Evolutionary conservation across 331 rosid species (phyloP).

Genomic region (Prunus yedoensis): DNA sequence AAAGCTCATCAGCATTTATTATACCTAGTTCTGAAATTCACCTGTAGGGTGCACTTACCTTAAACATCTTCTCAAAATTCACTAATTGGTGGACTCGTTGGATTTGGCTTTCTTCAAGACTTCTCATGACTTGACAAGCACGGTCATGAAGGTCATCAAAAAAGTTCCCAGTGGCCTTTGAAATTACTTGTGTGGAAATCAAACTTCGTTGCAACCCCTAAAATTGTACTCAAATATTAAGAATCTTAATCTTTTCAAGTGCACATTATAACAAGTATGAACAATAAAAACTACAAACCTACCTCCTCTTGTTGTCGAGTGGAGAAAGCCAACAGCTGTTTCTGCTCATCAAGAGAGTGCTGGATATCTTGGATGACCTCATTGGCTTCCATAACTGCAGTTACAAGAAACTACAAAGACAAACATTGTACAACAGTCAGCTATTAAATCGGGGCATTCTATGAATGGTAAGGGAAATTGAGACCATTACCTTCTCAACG

Average conservation of each 20-base stretch:
- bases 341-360: slow-evolving; percentile 70
- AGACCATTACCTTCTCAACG: slow-evolving; percentile 55
- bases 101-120: slow-evolving; percentile 59
- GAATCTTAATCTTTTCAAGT: slow-evolving; percentile 6
- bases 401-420: slow-evolving; percentile 58
- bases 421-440: background rate
- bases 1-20: slow-evolving; percentile 20
- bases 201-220: slow-evolving; percentile 69
- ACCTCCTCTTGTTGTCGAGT: slow-evolving; percentile 72
- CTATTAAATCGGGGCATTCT: background rate
- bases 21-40: background rate
- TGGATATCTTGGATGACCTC: slow-evolving; percentile 60
- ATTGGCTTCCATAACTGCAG: slow-evolving; percentile 66
- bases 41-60: slow-evolving; percentile 39
- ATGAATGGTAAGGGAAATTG: background rate
- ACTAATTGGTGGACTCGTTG: slow-evolving; percentile 51
- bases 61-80: slow-evolving; percentile 70
- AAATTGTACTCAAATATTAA: slow-evolving; percentile 24
- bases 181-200: slow-evolving; percentile 57
- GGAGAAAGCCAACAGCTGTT: slow-evolving; percentile 56
- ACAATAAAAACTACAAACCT: slow-evolving; percentile 11
- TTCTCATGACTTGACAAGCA: slow-evolving; percentile 53
- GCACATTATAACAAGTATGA: background rate
- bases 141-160: slow-evolving; percentile 54
- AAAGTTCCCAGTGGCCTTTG: slow-evolving; percentile 60